These are phyloP conservation scores for Malus sylvestris DNA, from an alignment of 306 rosid species.

Conservation along the genomic window DNA sequence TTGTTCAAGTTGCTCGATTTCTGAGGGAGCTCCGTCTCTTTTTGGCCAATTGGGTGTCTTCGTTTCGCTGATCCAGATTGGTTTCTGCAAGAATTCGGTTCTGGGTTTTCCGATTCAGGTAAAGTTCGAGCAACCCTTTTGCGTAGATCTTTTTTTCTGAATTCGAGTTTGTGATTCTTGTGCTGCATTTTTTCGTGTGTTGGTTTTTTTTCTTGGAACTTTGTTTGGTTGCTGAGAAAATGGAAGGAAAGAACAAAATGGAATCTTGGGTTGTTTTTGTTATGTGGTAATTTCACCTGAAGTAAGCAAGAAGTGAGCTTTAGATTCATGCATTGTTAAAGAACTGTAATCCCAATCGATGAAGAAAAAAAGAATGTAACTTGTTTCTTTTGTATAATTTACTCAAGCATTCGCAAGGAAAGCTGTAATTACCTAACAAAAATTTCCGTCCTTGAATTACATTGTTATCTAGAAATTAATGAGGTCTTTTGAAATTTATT, in stretches of 20 bases:
- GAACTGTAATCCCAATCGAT: neutral
- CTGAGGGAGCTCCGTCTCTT: slow-evolving; percentile 10
- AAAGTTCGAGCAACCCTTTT: slow-evolving; percentile 32
- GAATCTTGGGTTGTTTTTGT: slow-evolving; percentile 10
- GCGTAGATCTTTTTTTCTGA: slow-evolving; percentile 32
- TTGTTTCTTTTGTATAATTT: neutral
- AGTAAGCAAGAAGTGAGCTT: slow-evolving; percentile 4
- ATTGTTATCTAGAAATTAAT: neutral
- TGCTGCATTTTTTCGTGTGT: slow-evolving; percentile 1
- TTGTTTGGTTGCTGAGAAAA: slow-evolving; percentile 15
- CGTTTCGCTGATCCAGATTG: slow-evolving; percentile 43
- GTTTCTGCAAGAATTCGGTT: slow-evolving; percentile 22
- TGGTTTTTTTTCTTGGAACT: neutral
- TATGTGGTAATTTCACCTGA: neutral
- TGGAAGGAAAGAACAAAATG: neutral
- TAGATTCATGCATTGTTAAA: neutral
- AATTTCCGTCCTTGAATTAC: neutral
- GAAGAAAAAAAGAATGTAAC: neutral
- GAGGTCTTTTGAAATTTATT: slow-evolving; percentile 8
- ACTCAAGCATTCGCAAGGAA: neutral
- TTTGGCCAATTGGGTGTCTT: slow-evolving; percentile 14
- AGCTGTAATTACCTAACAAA: neutral
- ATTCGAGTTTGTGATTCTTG: slow-evolving; percentile 10
- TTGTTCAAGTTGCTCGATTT: neutral
- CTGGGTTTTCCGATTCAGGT: slow-evolving; percentile 43